phyloP scores from a whole-genome alignment of 176 grass and related monocot species.

The Oryza glaberrima region DNA sequence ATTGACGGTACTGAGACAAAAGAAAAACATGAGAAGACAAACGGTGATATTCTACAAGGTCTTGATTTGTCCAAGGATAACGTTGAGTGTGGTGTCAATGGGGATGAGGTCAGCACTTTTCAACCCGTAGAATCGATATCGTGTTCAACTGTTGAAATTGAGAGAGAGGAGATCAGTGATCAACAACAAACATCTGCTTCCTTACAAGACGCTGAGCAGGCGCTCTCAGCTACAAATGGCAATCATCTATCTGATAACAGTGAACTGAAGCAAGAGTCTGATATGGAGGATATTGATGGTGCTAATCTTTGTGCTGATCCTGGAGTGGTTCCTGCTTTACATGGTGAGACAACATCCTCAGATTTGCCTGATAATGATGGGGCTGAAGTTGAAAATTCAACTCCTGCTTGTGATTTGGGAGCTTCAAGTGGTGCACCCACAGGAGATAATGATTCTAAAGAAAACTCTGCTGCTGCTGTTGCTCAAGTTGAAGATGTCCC shows the following conservation, averaged over 20 bases:
- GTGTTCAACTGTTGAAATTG: constrained; percentile 27
- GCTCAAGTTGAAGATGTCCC: constrained; percentile 28
- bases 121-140: background rate
- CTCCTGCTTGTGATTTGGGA: background rate
- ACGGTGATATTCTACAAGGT: background rate
- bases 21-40: constrained; percentile 1
- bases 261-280: constrained; percentile 17
- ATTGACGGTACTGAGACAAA: background rate
- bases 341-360: constrained; percentile 20
- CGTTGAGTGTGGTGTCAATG: background rate
- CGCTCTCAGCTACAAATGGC: constrained; percentile 9
- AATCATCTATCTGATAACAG: constrained; percentile 33
- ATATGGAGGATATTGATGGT: constrained; percentile 24
- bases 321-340: constrained; percentile 12
- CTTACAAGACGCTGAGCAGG: constrained; percentile 26
- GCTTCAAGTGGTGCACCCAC: background rate
- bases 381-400: background rate
- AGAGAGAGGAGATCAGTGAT: background rate
- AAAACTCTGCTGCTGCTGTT: constrained; percentile 35
- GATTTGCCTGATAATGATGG: constrained; percentile 33
- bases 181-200: constrained; percentile 21
- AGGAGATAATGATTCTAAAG: constrained; percentile 24
- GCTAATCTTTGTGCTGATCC: background rate
- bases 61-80: background rate
- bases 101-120: background rate